Conservation (phyloP, 495 filamentous ascomycete genomes). For the Penicillium chermesinum region DNA sequence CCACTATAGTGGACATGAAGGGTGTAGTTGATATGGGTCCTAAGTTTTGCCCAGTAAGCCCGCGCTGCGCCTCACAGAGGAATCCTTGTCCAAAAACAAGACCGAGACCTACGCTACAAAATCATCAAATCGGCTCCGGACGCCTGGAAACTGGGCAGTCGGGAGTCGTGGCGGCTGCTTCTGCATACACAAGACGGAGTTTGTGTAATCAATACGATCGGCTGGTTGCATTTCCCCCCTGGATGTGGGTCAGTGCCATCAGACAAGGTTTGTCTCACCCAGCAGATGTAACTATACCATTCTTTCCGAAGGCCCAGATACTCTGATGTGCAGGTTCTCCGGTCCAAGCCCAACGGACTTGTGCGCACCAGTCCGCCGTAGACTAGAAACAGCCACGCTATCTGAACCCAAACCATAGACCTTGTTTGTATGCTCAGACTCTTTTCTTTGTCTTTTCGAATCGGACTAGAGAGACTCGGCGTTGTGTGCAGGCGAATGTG, state of each 20-base stretch:
- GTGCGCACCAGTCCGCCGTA: not conserved
- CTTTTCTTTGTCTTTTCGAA: conserved; percentile 5
- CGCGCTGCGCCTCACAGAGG: conserved; percentile 25
- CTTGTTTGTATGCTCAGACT: not conserved
- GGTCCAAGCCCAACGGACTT: not conserved
- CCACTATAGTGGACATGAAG: conserved; percentile 29
- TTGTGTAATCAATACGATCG: conserved; percentile 40
- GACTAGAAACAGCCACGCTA: not conserved
- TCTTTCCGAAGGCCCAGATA: conserved; percentile 1
- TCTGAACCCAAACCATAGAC: not conserved
- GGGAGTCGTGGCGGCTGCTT: conserved; percentile 36
- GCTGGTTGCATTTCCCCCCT: conserved; percentile 36
- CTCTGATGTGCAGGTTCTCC: not conserved
- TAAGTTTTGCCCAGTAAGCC: not conserved
- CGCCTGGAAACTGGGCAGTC: conserved; percentile 42
- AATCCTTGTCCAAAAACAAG: not conserved
- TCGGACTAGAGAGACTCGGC: not conserved
- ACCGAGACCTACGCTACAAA: conserved; percentile 44
- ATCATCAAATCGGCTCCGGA: conserved; percentile 47
- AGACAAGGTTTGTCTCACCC: not conserved
- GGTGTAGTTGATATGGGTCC: conserved; percentile 46
- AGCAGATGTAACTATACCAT: conserved; percentile 2
- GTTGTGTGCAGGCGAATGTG: conserved; percentile 2
- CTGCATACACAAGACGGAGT: conserved; percentile 45
- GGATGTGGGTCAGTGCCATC: not conserved